phyloP scores from a whole-genome alignment of 2,329 filamentous ascomycete species.

The Didymella lethalis region DNA sequence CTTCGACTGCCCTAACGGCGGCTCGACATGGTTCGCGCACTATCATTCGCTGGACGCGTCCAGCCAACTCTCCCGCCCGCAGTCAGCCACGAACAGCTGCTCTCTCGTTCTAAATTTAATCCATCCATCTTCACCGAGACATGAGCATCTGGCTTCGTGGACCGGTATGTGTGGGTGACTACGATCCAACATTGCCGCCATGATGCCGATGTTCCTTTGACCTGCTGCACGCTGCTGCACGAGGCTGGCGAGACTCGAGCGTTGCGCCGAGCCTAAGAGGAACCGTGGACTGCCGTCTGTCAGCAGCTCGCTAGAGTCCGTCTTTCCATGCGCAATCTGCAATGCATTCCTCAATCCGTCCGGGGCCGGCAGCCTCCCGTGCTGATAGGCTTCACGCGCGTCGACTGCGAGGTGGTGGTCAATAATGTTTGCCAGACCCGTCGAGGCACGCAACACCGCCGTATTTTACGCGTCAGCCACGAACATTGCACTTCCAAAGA shows the following conservation, averaged over 20 bases:
- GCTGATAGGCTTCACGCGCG: constrained; percentile 19
- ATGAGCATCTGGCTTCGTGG: constrained; percentile 10
- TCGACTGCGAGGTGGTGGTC: constrained; percentile 2
- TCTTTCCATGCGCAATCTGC: constrained; percentile 31
- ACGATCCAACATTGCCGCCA: constrained; percentile 14
- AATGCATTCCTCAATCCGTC: constrained; percentile 28
- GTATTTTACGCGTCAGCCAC: constrained; percentile 16
- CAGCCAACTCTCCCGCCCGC: constrained; percentile 20
- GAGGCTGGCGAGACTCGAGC: constrained; percentile 17
- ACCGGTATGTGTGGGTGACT: constrained; percentile 5
- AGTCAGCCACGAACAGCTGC: constrained; percentile 33
- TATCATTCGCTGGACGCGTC: constrained; percentile 23
- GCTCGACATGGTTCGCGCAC: constrained; percentile 17
- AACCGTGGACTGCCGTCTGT: constrained; percentile 16
- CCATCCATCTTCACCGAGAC: constrained; percentile 15
- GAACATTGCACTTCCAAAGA: constrained; percentile 5
- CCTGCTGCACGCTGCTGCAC: constrained; percentile 10
- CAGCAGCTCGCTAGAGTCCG: constrained; percentile 26
- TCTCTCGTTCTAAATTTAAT: constrained; percentile 34
- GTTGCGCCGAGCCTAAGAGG: constrained; percentile 14
- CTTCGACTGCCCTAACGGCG: constrained; percentile 30
- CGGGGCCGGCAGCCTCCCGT: constrained; percentile 25
- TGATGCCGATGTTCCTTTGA: neutral
- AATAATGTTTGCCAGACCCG: neutral
- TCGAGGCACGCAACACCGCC: constrained; percentile 15